These are phyloP conservation scores for Suhomyces bokatorum DNA, from an alignment of 1,139 yeast genomes.

Conservation along the genomic window DNA sequence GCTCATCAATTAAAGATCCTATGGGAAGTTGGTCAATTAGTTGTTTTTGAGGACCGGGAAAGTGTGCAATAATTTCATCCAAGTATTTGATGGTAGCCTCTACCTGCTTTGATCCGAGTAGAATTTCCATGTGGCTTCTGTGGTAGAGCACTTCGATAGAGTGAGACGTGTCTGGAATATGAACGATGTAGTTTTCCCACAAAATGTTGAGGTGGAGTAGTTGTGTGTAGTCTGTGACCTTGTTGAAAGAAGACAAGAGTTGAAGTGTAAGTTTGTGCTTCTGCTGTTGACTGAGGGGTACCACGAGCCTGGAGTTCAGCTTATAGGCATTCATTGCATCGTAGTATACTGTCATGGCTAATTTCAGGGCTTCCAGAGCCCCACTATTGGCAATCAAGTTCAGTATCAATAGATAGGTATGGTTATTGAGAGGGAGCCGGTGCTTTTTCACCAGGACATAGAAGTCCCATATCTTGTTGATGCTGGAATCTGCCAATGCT, in stretches of 20 bases:
- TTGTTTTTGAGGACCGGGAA: not conserved
- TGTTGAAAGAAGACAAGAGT: slow-evolving; percentile 14
- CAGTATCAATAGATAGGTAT: slow-evolving; percentile 6
- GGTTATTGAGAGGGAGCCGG: slow-evolving; percentile 2
- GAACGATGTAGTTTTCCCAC: slow-evolving; percentile 21
- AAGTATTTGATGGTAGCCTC: slow-evolving; percentile 26
- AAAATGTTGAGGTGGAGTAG: slow-evolving; percentile 21
- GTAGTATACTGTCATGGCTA: slow-evolving; percentile 15
- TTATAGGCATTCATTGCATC: slow-evolving; percentile 18
- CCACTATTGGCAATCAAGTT: slow-evolving; percentile 1
- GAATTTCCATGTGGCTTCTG: slow-evolving; percentile 25
- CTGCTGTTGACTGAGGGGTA: slow-evolving; percentile 13
- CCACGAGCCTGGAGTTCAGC: slow-evolving; percentile 13
- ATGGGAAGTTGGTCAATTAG: slow-evolving; percentile 6
- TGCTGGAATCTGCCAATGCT: not conserved
- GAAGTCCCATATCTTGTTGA: slow-evolving; percentile 6
- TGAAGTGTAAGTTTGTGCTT: slow-evolving; percentile 10
- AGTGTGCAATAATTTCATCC: slow-evolving; percentile 6
- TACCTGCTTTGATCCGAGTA: slow-evolving; percentile 28
- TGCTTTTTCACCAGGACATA: slow-evolving; percentile 5
- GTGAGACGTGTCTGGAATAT: slow-evolving; percentile 3
- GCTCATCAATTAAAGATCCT: slow-evolving; percentile 8
- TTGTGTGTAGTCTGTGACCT: slow-evolving; percentile 19
- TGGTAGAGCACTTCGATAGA: slow-evolving; percentile 22
- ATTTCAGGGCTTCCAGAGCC: slow-evolving; percentile 10